Evolutionary conservation across 495 filamentous ascomycete species (phyloP).

Genomic region (Penicillium tannophilum): DNA sequence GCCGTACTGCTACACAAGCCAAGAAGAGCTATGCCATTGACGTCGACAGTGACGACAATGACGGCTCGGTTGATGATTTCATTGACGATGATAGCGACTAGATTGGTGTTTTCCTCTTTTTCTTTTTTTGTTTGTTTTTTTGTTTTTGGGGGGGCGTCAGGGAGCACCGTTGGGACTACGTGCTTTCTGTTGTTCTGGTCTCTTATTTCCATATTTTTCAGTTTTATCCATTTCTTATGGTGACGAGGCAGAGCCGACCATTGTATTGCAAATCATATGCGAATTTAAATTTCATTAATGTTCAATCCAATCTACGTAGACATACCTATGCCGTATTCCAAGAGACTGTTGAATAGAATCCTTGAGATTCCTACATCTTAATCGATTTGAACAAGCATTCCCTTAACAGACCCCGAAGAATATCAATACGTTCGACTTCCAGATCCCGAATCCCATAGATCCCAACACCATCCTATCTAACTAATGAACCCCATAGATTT

Average conservation of each 20-base stretch:
- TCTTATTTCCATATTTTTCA: slow-evolving; percentile 4
- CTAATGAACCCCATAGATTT: neutral
- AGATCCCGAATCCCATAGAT: neutral
- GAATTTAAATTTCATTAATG: slow-evolving; percentile 1
- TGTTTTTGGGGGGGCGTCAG: neutral
- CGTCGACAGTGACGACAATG: slow-evolving; percentile 53
- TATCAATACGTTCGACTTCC: neutral
- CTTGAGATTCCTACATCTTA: neutral
- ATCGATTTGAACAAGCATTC: too few relatives aligned
- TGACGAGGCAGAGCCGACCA: slow-evolving; percentile 25
- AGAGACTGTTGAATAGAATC: neutral
- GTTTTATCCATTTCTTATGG: slow-evolving; percentile 16
- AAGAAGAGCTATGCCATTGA: slow-evolving; percentile 60
- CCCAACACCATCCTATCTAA: neutral
- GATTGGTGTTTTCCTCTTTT: neutral
- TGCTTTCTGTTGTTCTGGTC: neutral
- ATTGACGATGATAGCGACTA: slow-evolving; percentile 45
- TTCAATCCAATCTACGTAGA: neutral
- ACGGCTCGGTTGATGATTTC: slow-evolving; percentile 39
- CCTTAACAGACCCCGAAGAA: neutral
- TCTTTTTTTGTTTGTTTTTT: too few relatives aligned
- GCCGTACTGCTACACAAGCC: slow-evolving; percentile 52
- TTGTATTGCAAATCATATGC: slow-evolving; percentile 10
- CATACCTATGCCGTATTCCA: neutral
- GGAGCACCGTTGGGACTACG: neutral